Base-by-base conservation (phyloP, 192 early-diverging fungal species). In the Entophlyctis luteolus region DNA sequence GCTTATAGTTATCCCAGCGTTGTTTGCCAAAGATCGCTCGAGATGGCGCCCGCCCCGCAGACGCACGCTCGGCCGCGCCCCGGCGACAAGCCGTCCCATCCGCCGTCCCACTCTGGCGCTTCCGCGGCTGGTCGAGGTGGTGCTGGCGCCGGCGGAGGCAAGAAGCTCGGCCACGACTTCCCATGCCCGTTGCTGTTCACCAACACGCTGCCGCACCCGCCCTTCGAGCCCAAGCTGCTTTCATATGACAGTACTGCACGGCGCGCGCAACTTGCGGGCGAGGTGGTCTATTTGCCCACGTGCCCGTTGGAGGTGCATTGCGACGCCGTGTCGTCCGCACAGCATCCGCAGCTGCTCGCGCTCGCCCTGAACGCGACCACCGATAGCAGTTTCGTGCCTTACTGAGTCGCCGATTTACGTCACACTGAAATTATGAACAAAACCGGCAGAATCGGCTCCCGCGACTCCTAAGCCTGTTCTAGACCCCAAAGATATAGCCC, bases 121-220 rank as follows among this genome's bases (percentile, higher is more conserved):
- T n/a, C n/a, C n/a, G n/a, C n/a, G n/a, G n/a, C n/a, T n/a, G n/a
- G n/a, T n/a, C n/a, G n/a, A n/a, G n/a, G n/a, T n/a, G n/a, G n/a
- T n/a, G n/a, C n/a, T n/a, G n/a, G n/a, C n/a, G n/a, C n/a, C n/a
- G n/a, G n/a, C n/a, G n/a, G n/a, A n/a, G n/a, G n/a, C n/a, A 66
- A 66, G 63, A 63, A 45, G 31, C 23, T 65, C 28, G 70, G 70
- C 34, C 59, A 71, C 23, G 70, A 73, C 71, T 73, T 73, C 27
- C 55, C 46, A 8, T 68, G 63, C 56, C 16, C 32, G 14, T 54
- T 59, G 35, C 34, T 27, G 37, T 67, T 50, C 47, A 16, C 10
- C 37, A 73, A 73, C 65, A 32, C 38, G 23, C 65, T 73, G 29
- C 71, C 71, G 8, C 65, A 37, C 0, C 63, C 50, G 18, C 71